Conservation (phyloP, 1,284 basidiomycete species). For the Cerrena zonata region DNA sequence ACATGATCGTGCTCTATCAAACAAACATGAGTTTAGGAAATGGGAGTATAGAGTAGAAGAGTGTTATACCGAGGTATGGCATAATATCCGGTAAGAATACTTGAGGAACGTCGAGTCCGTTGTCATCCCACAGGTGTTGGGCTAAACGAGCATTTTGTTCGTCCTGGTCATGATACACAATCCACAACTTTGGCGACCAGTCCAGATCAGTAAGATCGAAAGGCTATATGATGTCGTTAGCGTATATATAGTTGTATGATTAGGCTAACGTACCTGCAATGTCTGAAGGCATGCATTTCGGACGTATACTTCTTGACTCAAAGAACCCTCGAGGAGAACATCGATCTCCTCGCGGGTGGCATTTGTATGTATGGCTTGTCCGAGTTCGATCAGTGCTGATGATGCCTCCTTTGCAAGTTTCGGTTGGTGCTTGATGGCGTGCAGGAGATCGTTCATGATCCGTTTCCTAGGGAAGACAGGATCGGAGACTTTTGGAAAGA, state of each 20-base stretch:
- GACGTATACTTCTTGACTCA: conserved; percentile 86
- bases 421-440: conserved; percentile 74
- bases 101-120: conserved; percentile 85
- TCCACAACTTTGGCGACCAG: conserved; percentile 86
- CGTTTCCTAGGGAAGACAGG: conserved; percentile 66
- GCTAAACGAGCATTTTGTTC: conserved; percentile 87
- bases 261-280: conserved; percentile 58
- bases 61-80: conserved; percentile 59
- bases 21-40: neutral
- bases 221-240: conserved; percentile 44
- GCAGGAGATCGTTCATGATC: conserved; percentile 70
- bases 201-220: conserved; percentile 93
- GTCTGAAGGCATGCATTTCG: conserved; percentile 89
- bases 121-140: conserved; percentile 88
- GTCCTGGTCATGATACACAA: conserved; percentile 87
- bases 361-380: conserved; percentile 72
- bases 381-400: conserved; percentile 77
- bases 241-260: neutral
- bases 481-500: conserved; percentile 49
- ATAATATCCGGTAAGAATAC: conserved; percentile 62
- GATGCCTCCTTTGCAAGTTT: conserved; percentile 84
- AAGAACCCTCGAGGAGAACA: conserved; percentile 67
- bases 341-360: conserved; percentile 61
- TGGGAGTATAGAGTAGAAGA: conserved; percentile 1
- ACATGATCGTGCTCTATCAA: conserved; percentile 74